Evolutionary conservation across 169 alveolate species (phyloP), one percentile per base, ranked within the genome.

Genomic region (Cryptosporidium tyzzeri): DNA sequence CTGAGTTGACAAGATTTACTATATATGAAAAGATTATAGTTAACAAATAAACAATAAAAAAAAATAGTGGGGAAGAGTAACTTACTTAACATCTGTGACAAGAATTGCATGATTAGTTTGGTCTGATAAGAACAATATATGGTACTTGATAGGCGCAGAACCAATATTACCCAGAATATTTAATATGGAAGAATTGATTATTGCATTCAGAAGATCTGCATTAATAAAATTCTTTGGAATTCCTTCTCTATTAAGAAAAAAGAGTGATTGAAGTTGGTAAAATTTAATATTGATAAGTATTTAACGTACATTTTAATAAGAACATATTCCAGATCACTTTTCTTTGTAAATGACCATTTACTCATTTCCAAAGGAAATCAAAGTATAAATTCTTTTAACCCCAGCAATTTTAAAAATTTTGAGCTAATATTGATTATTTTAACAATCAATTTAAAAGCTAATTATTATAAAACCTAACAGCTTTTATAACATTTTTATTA

Each of bases 1-100:
- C 89, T 80, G 23, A 80, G 50, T n/a, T 62, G 59, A 29, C 75
- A 45, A 12, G 89, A 80, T 45, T 80, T 61, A 14, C 89, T 80
- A 62, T 2, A 23, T 9, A 0, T 26, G 0, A 62, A 29, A 51
- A 21, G 67, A 67, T 33, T 21, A 45, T 9, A 8, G 29, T 26
- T 35, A 9, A 21, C 33, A 23, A n/a, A 26, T 65, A 31, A 31
- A 31, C 6, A 21, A 33, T 33, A 41, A 31, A 21, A 26, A 26
- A 18, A 65, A 9, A 41, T 7, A 21, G 6, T 33, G 23, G 3
- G 29, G 1, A 50, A 18, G 21, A 23, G 41, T 21, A 41, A 80
- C 89, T 80, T 80, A 80, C 89, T 16, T 62, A 7, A 35, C 44
- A 18, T 44, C 31, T 10, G 89, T 80, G n/a, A 65, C 73, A 23